A percentile compares a stretch with the other conserved stretches of the same genome.
phyloP scores from a whole-genome alignment of 2,329 filamentous ascomycete species.

The Colletotrichum tanaceti region DNA sequence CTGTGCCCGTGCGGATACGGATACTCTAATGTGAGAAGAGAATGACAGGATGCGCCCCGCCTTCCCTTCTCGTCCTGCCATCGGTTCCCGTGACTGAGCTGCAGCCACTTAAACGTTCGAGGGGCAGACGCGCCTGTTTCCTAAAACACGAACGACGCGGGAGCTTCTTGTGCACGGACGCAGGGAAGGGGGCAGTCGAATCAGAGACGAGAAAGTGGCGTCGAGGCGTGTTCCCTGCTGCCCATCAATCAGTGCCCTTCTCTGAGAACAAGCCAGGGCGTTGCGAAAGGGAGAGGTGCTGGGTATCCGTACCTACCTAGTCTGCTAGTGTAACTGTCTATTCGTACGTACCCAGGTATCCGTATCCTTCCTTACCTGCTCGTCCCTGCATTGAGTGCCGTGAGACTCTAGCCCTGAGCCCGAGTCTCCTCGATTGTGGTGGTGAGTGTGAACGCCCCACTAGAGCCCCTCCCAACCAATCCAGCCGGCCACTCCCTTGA shows the following conservation, averaged over 20 bases:
- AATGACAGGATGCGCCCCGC: constrained; percentile 22
- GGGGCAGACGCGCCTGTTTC: constrained; percentile 15
- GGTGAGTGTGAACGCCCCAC: neutral
- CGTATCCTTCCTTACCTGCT: neutral
- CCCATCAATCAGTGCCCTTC: constrained; percentile 15
- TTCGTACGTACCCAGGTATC: too few relatives aligned
- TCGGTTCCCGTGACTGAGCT: constrained; percentile 33
- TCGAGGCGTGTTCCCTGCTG: constrained; percentile 21
- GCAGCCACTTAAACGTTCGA: constrained; percentile 38
- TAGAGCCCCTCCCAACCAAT: constrained; percentile 21
- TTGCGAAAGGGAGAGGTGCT: neutral
- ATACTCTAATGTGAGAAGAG: too few relatives aligned
- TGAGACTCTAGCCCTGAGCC: neutral
- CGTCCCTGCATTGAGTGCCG: neutral
- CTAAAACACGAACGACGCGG: constrained; percentile 20
- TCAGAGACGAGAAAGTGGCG: neutral
- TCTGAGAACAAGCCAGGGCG: neutral
- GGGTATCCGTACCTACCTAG: neutral
- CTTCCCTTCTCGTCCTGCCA: constrained; percentile 33
- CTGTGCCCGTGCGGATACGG: too few relatives aligned
- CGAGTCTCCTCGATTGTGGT: constrained; percentile 1
- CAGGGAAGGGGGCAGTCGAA: neutral
- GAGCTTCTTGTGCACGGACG: constrained; percentile 6
- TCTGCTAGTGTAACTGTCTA: too few relatives aligned
- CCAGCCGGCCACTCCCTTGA: constrained; percentile 30